Conservation (phyloP, 73 alveolate species). For the Tetrahymena thermophila region DNA sequence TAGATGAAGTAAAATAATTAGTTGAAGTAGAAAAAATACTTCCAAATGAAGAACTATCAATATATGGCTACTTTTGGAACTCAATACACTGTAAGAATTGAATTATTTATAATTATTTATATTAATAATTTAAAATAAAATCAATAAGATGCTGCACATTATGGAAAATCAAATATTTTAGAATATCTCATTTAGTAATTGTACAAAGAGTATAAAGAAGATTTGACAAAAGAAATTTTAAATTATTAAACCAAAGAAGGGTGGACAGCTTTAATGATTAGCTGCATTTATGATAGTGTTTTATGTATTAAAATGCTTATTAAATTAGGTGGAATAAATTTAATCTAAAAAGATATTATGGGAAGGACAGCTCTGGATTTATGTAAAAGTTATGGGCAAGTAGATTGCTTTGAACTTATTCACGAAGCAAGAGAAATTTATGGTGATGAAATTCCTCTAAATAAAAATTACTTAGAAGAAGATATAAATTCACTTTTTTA, state of each 20-base stretch:
- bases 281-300: background rate
- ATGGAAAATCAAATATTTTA: background rate
- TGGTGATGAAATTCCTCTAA: background rate
- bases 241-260: background rate
- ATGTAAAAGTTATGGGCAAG: background rate
- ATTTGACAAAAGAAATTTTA: background rate
- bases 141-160: background rate
- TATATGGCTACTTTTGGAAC: background rate
- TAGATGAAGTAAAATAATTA: background rate
- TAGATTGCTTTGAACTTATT: background rate
- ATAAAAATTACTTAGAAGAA: background rate
- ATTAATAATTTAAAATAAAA: too few species aligned
- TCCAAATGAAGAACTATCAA: background rate
- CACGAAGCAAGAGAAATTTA: background rate
- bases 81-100: background rate
- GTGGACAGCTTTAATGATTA: background rate
- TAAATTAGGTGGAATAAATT: background rate
- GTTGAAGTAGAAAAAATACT: background rate
- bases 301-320: background rate
- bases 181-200: background rate
- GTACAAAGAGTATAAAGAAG: background rate
- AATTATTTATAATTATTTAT: too few species aligned
- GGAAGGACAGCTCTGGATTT: background rate
- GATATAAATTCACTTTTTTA: background rate
- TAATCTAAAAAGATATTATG: background rate